Percentiles rank a stretch among this genome's conserved stretches.
Evolutionary conservation across 495 filamentous ascomycete genomes (phyloP).

Genomic region (Pyrenopolyporus hunteri): DNA sequence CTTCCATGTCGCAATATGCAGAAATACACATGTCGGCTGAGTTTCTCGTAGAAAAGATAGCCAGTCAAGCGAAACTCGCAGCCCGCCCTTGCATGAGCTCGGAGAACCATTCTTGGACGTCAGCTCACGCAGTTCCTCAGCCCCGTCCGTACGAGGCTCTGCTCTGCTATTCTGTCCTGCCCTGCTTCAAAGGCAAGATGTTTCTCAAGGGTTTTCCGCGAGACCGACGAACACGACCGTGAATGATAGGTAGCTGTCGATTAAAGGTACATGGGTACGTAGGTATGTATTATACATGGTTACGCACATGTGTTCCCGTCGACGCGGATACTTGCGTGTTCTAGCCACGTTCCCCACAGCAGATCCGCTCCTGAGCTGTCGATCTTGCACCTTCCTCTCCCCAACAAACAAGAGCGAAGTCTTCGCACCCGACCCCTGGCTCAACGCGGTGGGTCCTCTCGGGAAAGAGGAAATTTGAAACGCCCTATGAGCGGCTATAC

Average conservation of each 20-base stretch:
- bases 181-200: too few relatives aligned
- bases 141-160: slow-evolving; percentile 26
- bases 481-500: slow-evolving; percentile 19
- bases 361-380: not conserved
- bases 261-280: too few relatives aligned
- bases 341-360: slow-evolving; percentile 18
- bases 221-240: too few relatives aligned
- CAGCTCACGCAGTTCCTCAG: slow-evolving; percentile 29
- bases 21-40: not conserved
- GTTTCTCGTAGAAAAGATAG: not conserved
- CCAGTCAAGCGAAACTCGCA: not conserved
- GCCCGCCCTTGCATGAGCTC: slow-evolving; percentile 29
- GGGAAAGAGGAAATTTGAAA: slow-evolving; percentile 29
- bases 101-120: slow-evolving; percentile 18
- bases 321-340: not conserved
- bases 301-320: not conserved
- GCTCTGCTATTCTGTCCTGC: slow-evolving; percentile 20
- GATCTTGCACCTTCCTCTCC: slow-evolving; percentile 1
- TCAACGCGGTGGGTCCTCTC: slow-evolving; percentile 6
- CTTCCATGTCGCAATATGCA: not conserved
- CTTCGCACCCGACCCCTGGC: slow-evolving; percentile 15
- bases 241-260: too few relatives aligned
- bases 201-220: too few relatives aligned
- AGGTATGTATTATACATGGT: not conserved
- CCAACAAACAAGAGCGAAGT: slow-evolving; percentile 27